Percentiles rank a stretch among this genome's conserved stretches.
phyloP scores from a whole-genome alignment of 2,329 filamentous ascomycete genomes.

The Colletotrichum spaethianum region DNA sequence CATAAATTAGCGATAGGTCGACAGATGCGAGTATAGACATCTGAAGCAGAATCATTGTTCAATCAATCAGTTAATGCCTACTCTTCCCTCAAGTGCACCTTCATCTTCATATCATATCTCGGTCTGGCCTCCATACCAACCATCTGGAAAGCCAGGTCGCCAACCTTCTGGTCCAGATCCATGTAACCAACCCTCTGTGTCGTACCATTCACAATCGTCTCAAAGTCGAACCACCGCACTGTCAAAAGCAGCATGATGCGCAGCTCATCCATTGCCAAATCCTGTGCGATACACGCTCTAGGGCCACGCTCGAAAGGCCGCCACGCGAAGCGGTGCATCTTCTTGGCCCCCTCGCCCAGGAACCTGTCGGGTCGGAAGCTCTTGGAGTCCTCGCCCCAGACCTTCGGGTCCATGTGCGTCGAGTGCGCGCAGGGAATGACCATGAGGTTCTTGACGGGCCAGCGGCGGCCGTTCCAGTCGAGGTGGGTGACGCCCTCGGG shows the following conservation, averaged over 20 bases:
- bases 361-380: constrained; percentile 59
- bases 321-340: constrained; percentile 42
- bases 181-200: constrained; percentile 44
- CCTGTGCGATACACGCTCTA: constrained; percentile 53
- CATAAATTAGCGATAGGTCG: no score
- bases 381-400: constrained; percentile 53
- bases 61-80: background rate
- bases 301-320: constrained; percentile 54
- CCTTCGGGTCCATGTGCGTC: constrained; percentile 49
- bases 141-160: constrained; percentile 44
- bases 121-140: constrained; percentile 41
- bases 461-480: constrained; percentile 54
- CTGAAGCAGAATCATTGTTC: background rate
- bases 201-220: constrained; percentile 42
- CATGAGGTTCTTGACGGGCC: constrained; percentile 53
- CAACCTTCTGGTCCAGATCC: constrained; percentile 45
- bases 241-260: constrained; percentile 45
- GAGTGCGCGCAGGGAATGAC: constrained; percentile 42
- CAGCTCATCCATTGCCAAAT: constrained; percentile 51
- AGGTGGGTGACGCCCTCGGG: constrained; percentile 51
- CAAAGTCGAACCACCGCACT: constrained; percentile 45
- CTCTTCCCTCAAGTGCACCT: constrained; percentile 21
- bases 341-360: constrained; percentile 44
- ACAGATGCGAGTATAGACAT: background rate
- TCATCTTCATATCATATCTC: constrained; percentile 38